phyloP scores from a whole-genome alignment of 1,284 basidiomycete genomes.

The Rhodotorula sp. region DNA sequence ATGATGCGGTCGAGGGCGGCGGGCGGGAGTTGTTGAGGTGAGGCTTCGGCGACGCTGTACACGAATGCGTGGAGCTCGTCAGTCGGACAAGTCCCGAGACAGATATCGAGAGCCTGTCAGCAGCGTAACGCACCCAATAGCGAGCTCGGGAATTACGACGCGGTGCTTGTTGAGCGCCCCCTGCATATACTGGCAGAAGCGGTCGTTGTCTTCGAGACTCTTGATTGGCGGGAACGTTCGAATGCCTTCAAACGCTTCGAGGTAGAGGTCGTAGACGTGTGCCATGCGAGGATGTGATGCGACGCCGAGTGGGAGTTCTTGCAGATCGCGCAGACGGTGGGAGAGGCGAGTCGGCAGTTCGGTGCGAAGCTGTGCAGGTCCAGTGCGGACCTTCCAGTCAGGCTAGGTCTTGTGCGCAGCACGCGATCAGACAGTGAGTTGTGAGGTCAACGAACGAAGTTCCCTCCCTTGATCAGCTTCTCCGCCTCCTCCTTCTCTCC shows the following conservation, averaged over 20 bases:
- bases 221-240: slow-evolving; percentile 71
- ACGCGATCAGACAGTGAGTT: no score
- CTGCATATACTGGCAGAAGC: slow-evolving; percentile 70
- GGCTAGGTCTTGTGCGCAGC: not conserved
- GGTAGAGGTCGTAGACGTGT: slow-evolving; percentile 68
- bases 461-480: slow-evolving; percentile 42
- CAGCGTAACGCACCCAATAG: slow-evolving; percentile 33
- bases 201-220: slow-evolving; percentile 69
- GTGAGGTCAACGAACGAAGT: slow-evolving; percentile 41
- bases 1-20: slow-evolving; percentile 82
- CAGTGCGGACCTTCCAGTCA: not conserved
- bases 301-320: slow-evolving; percentile 78
- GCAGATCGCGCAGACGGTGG: slow-evolving; percentile 80
- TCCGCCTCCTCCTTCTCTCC: slow-evolving; percentile 38
- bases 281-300: slow-evolving; percentile 81
- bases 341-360: slow-evolving; percentile 85
- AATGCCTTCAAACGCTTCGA: slow-evolving; percentile 56
- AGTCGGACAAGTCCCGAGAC: no score
- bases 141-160: slow-evolving; percentile 46
- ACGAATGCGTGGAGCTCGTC: no score
- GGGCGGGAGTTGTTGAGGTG: slow-evolving; percentile 71
- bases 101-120: not conserved
- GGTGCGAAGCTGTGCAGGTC: slow-evolving; percentile 58
- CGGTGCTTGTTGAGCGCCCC: slow-evolving; percentile 73
- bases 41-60: slow-evolving; percentile 50